Base-by-base conservation (phyloP, 2,329 filamentous ascomycete species). In the Fusarium mundagurra region DNA sequence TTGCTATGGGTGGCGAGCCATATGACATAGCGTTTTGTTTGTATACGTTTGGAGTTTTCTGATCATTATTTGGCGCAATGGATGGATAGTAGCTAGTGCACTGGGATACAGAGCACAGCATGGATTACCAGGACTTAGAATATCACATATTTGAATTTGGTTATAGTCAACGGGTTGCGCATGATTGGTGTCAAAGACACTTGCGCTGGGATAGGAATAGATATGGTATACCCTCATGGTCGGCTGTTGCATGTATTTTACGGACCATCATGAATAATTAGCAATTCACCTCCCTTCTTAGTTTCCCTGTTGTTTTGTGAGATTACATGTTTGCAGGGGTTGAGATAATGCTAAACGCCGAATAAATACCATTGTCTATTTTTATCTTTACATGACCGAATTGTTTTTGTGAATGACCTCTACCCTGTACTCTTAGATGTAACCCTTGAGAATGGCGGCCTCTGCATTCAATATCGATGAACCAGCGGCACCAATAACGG, bases 401-500 rank as follows among this genome's bases (percentile, higher is more conserved):
- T 34, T 27, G 12, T 36, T 34, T n/a, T 66, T 63, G 58, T 57
- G 36, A 54, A 29, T 24, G 48, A 57, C 34, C 34, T 33, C 39
- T 24, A 24, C 29, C 43, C 50, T 43, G 54, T 45, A 39, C 16
- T 17, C 59, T 82, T 87, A 95, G 73, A 95, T 88, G 80, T 92
- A 94, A 10, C 95, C 96, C 86, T 97, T 97, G 75, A 98, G 89
- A 17, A 98, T 92, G 31, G 95, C 94, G 34, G 95, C 94, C 83
- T 98, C 96, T 34, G 95, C 95, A 80, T 98, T 98, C 77, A 98
- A 84, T 84, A 98, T 98, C 38, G 94, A 97, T 5, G 94, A 97
- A 17, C 96, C 96, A n/a, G 96, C 95, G 38, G 96, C 96, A 75
- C 96, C 96, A 81, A 99, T 96, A 64, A 99, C 93, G 71, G 96